A percentile compares a stretch with the other conserved stretches of the same genome.
Evolutionary conservation across 73 alveolate genomes (phyloP).

Genomic region (Blepharisma stoltei): DNA sequence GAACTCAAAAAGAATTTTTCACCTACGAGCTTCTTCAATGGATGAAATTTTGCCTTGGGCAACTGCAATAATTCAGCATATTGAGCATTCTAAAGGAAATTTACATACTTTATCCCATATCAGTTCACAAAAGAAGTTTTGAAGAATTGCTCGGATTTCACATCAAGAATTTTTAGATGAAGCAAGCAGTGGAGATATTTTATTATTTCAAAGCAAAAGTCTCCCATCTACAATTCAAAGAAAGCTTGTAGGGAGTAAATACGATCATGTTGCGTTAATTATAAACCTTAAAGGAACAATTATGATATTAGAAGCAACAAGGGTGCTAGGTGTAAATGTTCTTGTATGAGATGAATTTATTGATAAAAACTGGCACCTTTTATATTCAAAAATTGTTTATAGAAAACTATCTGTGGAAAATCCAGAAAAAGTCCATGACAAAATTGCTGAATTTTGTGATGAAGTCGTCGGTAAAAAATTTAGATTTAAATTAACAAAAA

Average conservation of each 20-base stretch:
- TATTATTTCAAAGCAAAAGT: constrained; percentile 45
- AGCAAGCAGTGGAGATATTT: constrained; percentile 42
- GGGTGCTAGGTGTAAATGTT: constrained; percentile 41
- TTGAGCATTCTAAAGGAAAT: constrained; percentile 4
- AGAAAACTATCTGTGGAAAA: constrained; percentile 53
- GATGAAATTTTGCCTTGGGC: neutral
- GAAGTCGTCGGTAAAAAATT: constrained; percentile 58
- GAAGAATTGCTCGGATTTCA: constrained; percentile 33
- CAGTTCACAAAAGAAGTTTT: neutral
- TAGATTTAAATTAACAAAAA: constrained; percentile 37
- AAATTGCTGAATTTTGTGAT: constrained; percentile 48
- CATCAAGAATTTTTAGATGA: constrained; percentile 32
- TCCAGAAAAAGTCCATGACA: constrained; percentile 32
- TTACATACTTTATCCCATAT: neutral
- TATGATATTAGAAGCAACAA: constrained; percentile 42
- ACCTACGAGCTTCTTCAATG: neutral
- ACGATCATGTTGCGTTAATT: constrained; percentile 50
- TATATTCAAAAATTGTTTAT: constrained; percentile 47
- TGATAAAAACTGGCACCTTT: constrained; percentile 42
- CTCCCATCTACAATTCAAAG: constrained; percentile 36
- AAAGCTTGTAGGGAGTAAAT: constrained; percentile 29
- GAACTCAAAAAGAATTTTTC: constrained; percentile 7
- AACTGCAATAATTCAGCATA: neutral
- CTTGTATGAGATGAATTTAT: constrained; percentile 39
- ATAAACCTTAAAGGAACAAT: constrained; percentile 26